Evolutionary conservation across 352 stramenopile genomes (phyloP), one percentile per base, ranked within the genome.

Genomic region (Pythium monospermum): DNA sequence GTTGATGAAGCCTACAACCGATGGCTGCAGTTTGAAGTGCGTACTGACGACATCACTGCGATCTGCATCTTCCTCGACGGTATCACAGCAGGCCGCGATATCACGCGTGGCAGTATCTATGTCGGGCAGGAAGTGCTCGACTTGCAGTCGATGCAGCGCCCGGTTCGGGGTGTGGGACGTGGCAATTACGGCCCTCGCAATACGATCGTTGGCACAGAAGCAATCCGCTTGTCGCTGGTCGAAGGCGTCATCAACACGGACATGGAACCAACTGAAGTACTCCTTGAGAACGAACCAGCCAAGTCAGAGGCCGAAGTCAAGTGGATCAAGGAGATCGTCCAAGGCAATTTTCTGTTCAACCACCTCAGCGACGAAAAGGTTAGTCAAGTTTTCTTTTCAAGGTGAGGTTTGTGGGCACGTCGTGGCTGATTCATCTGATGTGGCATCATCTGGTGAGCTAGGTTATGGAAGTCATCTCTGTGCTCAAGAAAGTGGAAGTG

Each of bases 11-110:
- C 89, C 2, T 98, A 98, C 74, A 86, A 94, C 26, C 74, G 89
- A 22, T 98, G 92, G 94, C 72, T 98, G 43, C 76, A 95, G 50
- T 95, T 96, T 58, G 91, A 98, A 69, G 76, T 95, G 18, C 82
- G 92, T n/a, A 97, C 90, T 1, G 92, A 98, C 59, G 94, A 98
- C 46, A 98, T 98, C 51, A 97, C 94, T 2, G 82, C 77, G 15
- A 87, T 97, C 48, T 80, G 85, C 43, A 89, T 97, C 49, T 96
- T 76, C 64, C 56, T 97, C 11, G 71, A 87, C 19, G 70, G 76
- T 28, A 66, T 91, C 36, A 85, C 69, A 0, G 61, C 64, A 23
- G 62, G 71, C 3, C 64, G 61, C 16, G 80, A 94, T 55, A 51
- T 73, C 13, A 70, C 76, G 31, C 76, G 83, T 27, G 83, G 76